These are phyloP conservation scores for Neofusicoccum ribis DNA, from an alignment of 2,329 filamentous ascomycete species.

Conservation along the genomic window DNA sequence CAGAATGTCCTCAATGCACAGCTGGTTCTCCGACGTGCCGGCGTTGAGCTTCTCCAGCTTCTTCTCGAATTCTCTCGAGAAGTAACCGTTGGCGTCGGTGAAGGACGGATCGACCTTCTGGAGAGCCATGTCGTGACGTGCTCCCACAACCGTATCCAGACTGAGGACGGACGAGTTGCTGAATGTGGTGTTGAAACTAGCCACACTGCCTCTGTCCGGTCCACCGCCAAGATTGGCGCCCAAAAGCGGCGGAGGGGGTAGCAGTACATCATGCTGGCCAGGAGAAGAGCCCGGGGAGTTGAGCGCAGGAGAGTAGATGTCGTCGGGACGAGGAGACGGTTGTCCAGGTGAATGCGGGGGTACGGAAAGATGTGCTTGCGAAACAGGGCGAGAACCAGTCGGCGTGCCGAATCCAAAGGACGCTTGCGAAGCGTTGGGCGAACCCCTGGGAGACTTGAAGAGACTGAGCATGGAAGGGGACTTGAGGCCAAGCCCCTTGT, in stretches of 20 bases:
- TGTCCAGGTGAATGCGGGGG: neutral
- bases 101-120: conserved; percentile 69
- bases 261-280: neutral
- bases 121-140: conserved; percentile 51
- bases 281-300: conserved; percentile 5
- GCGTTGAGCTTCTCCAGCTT: conserved; percentile 57
- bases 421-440: conserved; percentile 8
- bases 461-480: conserved; percentile 3
- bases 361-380: neutral
- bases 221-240: neutral
- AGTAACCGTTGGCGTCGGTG: conserved; percentile 63
- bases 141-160: conserved; percentile 58
- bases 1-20: conserved; percentile 67
- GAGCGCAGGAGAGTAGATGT: conserved; percentile 4
- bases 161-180: conserved; percentile 44
- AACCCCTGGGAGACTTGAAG: conserved; percentile 2
- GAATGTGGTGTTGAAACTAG: conserved; percentile 5
- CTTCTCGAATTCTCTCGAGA: conserved; percentile 58
- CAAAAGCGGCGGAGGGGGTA: conserved; percentile 10
- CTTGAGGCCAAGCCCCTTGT: conserved; percentile 24
- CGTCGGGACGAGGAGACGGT: conserved; percentile 4
- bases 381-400: conserved; percentile 18
- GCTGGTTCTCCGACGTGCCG: conserved; percentile 28
- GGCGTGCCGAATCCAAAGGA: conserved; percentile 21
- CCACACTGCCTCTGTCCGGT: conserved; percentile 7